phyloP scores from a whole-genome alignment of 768 basidiomycete species.

The Lactarius akahatsu region DNA sequence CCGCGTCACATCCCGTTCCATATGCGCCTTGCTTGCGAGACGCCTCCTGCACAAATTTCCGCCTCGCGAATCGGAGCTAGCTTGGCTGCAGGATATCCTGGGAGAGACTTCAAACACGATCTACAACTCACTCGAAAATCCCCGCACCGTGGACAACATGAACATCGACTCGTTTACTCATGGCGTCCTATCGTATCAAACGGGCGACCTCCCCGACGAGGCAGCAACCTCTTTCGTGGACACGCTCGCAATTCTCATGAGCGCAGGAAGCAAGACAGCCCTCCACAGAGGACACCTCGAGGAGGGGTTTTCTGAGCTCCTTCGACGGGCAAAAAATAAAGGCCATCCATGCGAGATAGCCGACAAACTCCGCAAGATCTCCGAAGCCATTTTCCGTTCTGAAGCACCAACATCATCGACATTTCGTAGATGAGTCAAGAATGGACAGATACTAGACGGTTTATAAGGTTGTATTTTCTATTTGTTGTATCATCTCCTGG shows the following conservation, averaged over 20 bases:
- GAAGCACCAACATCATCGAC: not conserved
- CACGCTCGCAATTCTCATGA: slow-evolving; percentile 6
- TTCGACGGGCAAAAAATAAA: not conserved
- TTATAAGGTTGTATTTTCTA: not conserved
- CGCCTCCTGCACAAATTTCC: slow-evolving; percentile 10
- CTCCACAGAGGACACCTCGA: not conserved
- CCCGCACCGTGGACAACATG: not conserved
- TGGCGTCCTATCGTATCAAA: slow-evolving; percentile 6
- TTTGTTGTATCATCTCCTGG: not conserved
- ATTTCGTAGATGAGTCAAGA: not conserved
- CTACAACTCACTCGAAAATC: slow-evolving; percentile 1
- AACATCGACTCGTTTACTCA: slow-evolving; percentile 13
- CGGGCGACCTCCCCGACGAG: not conserved
- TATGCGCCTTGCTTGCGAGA: slow-evolving; percentile 17
- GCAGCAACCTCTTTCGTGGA: slow-evolving; percentile 4
- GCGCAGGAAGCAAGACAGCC: not conserved
- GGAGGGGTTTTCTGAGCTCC: not conserved
- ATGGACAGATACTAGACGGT: not conserved
- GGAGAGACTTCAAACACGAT: slow-evolving; percentile 10
- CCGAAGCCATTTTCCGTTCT: slow-evolving; percentile 4
- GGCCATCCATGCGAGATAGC: slow-evolving; percentile 35
- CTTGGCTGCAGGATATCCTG: slow-evolving; percentile 13
- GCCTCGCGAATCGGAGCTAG: slow-evolving; percentile 3
- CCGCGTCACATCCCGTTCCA: slow-evolving; percentile 12
- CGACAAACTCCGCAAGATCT: not conserved